phyloP scores from a whole-genome alignment of 352 stramenopile species.

The Globisporangium okanoganense region DNA sequence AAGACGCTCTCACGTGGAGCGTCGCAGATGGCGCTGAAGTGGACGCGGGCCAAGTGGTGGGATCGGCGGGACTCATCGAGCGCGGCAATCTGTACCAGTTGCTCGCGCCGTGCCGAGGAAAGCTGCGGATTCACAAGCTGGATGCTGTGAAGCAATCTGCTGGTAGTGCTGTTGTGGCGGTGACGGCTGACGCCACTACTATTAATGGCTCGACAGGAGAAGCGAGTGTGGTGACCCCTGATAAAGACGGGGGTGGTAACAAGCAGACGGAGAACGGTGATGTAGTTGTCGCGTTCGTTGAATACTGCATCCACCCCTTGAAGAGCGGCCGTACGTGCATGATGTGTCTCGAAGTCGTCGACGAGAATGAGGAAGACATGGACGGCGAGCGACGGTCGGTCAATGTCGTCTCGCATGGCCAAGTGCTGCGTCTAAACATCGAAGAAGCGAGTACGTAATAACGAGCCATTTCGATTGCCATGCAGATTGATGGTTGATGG shows the following conservation, averaged over 20 bases:
- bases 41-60: slow-evolving; percentile 53
- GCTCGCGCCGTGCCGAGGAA: slow-evolving; percentile 89
- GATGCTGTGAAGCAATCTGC: not conserved
- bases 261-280: not conserved
- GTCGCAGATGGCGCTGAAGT: slow-evolving; percentile 43
- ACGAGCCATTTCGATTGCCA: slow-evolving; percentile 10
- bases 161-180: not conserved
- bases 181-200: not conserved
- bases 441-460: slow-evolving; percentile 92
- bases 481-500: slow-evolving; percentile 38
- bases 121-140: slow-evolving; percentile 40
- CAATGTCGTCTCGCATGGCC: slow-evolving; percentile 77
- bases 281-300: slow-evolving; percentile 48
- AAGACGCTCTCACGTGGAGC: slow-evolving; percentile 38
- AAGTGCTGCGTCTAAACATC: slow-evolving; percentile 94
- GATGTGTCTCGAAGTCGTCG: slow-evolving; percentile 74
- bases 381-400: slow-evolving; percentile 51
- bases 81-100: slow-evolving; percentile 51
- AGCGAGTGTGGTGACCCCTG: slow-evolving; percentile 5
- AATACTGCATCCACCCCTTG: slow-evolving; percentile 79
- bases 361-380: slow-evolving; percentile 62
- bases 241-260: not conserved
- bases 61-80: slow-evolving; percentile 50
- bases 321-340: slow-evolving; percentile 72
- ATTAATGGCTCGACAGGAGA: not conserved